These are phyloP conservation scores for Reutealis trisperma DNA, from an alignment of 345 rosid genomes.

Conservation along the genomic window DNA sequence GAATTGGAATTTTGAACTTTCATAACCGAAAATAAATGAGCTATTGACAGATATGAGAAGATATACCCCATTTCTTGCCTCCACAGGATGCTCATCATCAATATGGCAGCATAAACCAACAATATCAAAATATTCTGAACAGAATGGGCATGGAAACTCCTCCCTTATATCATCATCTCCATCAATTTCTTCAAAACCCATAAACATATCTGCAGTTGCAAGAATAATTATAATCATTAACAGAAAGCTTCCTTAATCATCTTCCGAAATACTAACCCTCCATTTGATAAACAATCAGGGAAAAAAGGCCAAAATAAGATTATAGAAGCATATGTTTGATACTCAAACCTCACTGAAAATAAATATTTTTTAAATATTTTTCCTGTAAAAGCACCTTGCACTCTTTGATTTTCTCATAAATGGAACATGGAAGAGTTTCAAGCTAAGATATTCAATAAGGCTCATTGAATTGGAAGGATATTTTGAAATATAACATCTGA, in stretches of 20 bases:
- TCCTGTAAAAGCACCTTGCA: not conserved
- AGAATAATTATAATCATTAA: conserved; percentile 2
- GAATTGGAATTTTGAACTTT: not conserved
- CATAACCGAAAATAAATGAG: not conserved
- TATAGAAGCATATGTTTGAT: not conserved
- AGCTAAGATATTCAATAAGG: conserved; percentile 1
- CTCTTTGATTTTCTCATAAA: not conserved
- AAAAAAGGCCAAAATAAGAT: not conserved
- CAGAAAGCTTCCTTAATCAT: not conserved
- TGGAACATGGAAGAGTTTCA: not conserved
- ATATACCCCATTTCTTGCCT: conserved; percentile 87
- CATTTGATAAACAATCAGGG: not conserved
- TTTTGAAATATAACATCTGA: not conserved
- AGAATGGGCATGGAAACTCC: conserved; percentile 96
- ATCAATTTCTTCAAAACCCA: conserved; percentile 84
- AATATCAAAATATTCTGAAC: conserved; percentile 84
- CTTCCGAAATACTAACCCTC: not conserved
- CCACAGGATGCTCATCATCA: conserved; percentile 83
- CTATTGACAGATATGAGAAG: conserved; percentile 11
- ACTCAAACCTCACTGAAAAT: not conserved
- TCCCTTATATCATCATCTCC: conserved; percentile 89
- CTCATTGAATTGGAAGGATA: not conserved
- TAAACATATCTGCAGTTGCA: conserved; percentile 65
- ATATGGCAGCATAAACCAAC: conserved; percentile 90
- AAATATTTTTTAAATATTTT: too few relatives aligned